These are phyloP conservation scores for Blastocystis sp. DNA, from an alignment of 352 stramenopile species.

Conservation along the genomic window DNA sequence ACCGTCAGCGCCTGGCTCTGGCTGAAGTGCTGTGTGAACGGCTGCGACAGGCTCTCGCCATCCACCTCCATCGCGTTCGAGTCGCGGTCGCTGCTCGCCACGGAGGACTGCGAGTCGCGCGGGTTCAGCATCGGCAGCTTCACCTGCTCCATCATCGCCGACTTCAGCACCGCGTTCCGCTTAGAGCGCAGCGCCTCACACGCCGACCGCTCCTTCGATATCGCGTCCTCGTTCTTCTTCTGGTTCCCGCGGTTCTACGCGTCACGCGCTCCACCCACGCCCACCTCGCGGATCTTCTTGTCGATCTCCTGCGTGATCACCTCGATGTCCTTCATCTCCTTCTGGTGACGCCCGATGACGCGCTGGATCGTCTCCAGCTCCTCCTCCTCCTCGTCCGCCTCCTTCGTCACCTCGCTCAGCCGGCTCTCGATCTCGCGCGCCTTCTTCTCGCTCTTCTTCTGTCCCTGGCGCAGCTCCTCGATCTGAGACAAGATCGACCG, in stretches of 20 bases:
- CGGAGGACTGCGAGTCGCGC: constrained; percentile 34
- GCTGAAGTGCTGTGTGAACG: constrained; percentile 77
- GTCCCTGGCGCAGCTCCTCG: constrained; percentile 6
- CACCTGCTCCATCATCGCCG: constrained; percentile 91
- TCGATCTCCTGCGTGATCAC: constrained; percentile 86
- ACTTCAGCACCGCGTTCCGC: constrained; percentile 91
- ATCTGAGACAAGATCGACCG: not conserved
- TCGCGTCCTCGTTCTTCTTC: constrained; percentile 68
- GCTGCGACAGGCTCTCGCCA: not conserved
- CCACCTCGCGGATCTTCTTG: constrained; percentile 76
- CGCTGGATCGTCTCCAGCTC: constrained; percentile 78
- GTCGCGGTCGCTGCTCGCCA: constrained; percentile 70
- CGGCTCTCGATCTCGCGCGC: constrained; percentile 74
- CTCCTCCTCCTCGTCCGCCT: constrained; percentile 77
- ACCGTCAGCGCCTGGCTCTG: constrained; percentile 79
- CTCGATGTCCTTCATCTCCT: constrained; percentile 79
- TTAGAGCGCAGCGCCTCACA: constrained; percentile 84
- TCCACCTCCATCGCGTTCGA: constrained; percentile 79
- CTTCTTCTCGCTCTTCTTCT: constrained; percentile 36
- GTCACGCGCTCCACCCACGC: constrained; percentile 78
- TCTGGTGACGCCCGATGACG: constrained; percentile 79
- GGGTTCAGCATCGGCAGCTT: constrained; percentile 82
- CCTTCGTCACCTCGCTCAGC: constrained; percentile 83
- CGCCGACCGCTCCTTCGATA: constrained; percentile 35
- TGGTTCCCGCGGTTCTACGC: constrained; percentile 53